These are phyloP conservation scores for Biscogniauxia sp. DNA, from an alignment of 2,329 filamentous ascomycete genomes.

Conservation along the genomic window DNA sequence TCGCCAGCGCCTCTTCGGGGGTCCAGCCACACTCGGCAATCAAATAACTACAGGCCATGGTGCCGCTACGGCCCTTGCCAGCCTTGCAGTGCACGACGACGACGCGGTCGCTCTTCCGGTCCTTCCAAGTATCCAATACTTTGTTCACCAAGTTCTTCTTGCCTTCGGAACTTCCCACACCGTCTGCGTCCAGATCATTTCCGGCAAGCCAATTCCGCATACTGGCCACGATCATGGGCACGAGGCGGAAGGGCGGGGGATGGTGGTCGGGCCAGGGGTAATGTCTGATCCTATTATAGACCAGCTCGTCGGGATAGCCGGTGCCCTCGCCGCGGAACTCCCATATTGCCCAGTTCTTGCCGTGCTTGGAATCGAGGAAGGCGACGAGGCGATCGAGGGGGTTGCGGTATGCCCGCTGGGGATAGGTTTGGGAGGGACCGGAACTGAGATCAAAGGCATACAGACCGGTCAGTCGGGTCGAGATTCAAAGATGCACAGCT, in stretches of 20 bases:
- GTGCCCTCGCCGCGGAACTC: conserved; percentile 97
- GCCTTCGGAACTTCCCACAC: conserved; percentile 10
- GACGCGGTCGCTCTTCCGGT: conserved; percentile 54
- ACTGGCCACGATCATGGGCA: conserved; percentile 84
- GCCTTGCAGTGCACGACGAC: conserved; percentile 96
- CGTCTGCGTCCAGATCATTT: conserved; percentile 39
- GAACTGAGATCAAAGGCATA: conserved; percentile 66
- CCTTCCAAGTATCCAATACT: conserved; percentile 32
- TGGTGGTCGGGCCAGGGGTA: conserved; percentile 98
- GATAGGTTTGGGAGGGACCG: conserved; percentile 84
- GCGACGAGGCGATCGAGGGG: conserved; percentile 82
- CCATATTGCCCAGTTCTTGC: conserved; percentile 88
- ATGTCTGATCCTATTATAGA: conserved; percentile 81
- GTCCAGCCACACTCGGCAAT: conserved; percentile 76
- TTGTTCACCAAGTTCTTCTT: conserved; percentile 24
- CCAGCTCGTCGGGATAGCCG: conserved; percentile 87
- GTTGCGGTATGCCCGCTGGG: conserved; percentile 89
- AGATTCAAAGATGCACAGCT: background rate
- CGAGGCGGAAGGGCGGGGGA: conserved; percentile 84
- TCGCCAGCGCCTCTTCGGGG: conserved; percentile 49
- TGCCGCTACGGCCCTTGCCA: conserved; percentile 90
- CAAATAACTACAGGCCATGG: conserved; percentile 81
- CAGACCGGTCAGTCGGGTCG: conserved; percentile 5
- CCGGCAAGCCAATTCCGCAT: conserved; percentile 85
- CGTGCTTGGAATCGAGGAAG: conserved; percentile 85